Conservation (phyloP, 352 stramenopile genomes). For the Globisporangium perplexum region DNA sequence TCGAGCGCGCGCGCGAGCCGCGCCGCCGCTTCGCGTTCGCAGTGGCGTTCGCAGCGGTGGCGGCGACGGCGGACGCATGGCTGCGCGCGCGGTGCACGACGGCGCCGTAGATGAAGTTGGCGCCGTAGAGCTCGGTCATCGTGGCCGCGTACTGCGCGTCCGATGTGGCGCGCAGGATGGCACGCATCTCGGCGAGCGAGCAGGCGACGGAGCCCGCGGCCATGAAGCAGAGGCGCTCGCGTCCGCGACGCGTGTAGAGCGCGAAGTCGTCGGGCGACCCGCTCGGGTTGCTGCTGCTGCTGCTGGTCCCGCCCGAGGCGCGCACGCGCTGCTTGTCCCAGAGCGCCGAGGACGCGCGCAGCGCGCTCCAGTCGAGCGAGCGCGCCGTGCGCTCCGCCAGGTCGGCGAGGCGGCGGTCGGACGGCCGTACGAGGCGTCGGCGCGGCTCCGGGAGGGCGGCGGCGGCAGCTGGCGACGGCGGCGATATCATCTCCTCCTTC, state of each 20-base stretch:
- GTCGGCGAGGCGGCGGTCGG: constrained; percentile 33
- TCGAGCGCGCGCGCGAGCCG: neutral
- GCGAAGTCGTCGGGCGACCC: constrained; percentile 5
- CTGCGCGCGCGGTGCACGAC: constrained; percentile 33
- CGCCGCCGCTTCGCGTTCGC: neutral
- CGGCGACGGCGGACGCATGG: constrained; percentile 8
- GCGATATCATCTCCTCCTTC: neutral
- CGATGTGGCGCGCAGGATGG: constrained; percentile 23
- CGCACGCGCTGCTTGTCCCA: constrained; percentile 15
- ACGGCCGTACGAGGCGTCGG: constrained; percentile 39
- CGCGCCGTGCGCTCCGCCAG: constrained; percentile 21
- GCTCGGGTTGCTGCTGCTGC: neutral
- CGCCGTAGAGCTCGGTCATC: constrained; percentile 39
- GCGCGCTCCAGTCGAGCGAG: constrained; percentile 23
- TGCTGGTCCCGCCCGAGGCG: too few species aligned
- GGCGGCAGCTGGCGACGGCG: too few species aligned
- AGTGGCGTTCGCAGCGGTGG: constrained; percentile 1
- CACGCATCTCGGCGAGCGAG: constrained; percentile 32
- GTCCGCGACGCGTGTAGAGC: constrained; percentile 19
- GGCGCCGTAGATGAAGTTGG: constrained; percentile 42
- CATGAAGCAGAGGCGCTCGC: constrained; percentile 25
- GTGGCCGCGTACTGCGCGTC: constrained; percentile 25
- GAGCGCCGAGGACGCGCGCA: constrained; percentile 16
- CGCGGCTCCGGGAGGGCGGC: neutral
- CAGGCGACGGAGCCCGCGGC: constrained; percentile 27